phyloP scores from a whole-genome alignment of 306 rosid species.

The Corylus americana region DNA sequence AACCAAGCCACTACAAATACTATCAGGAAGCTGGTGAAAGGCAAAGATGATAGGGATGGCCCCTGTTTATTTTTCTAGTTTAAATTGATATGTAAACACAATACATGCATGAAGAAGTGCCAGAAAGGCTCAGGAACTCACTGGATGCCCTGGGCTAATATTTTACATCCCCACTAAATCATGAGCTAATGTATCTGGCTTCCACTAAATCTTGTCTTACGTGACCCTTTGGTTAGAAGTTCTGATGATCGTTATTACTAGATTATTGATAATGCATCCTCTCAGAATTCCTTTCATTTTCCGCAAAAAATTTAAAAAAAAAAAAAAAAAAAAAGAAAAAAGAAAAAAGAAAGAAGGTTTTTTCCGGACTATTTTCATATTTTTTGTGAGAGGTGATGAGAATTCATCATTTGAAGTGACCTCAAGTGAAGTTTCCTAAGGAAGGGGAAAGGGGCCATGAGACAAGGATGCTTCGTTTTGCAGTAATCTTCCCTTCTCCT shows the following conservation, averaged over 20 bases:
- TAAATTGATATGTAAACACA: not conserved
- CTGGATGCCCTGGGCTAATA: not conserved
- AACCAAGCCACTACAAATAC: too few species aligned
- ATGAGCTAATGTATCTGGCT: not conserved
- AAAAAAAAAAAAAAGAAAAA: too few species aligned
- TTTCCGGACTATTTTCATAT: not conserved
- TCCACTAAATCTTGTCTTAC: not conserved
- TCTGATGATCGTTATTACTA: not conserved
- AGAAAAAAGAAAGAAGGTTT: not conserved
- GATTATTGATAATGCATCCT: not conserved
- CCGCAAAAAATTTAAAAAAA: not conserved
- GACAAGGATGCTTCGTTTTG: slow-evolving; percentile 8
- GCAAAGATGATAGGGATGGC: not conserved
- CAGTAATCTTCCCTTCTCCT: not conserved
- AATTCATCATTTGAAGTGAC: not conserved
- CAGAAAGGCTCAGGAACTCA: not conserved
- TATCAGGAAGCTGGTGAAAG: too few species aligned
- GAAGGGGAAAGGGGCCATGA: slow-evolving; percentile 11
- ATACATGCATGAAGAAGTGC: not conserved
- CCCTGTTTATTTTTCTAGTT: not conserved
- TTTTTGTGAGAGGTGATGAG: not conserved
- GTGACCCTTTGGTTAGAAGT: not conserved
- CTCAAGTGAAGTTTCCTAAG: not conserved
- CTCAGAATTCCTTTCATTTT: not conserved
- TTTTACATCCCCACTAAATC: not conserved